These are phyloP conservation scores for Alternaria arborescens DNA, from an alignment of 2,329 filamentous ascomycete genomes.

Conservation along the genomic window DNA sequence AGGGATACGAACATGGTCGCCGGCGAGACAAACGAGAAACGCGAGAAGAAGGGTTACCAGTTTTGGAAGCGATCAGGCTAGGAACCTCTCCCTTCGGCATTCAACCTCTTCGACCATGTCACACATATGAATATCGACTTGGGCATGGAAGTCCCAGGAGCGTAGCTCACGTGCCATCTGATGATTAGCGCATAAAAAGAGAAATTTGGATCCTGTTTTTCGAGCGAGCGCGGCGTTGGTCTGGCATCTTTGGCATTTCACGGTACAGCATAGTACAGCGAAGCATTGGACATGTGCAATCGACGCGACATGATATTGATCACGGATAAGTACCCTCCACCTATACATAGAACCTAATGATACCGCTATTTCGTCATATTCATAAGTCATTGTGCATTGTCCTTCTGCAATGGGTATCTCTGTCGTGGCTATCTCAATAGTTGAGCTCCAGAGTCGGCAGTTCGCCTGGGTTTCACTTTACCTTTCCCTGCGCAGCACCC, in stretches of 20 bases:
- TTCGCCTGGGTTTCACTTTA: not conserved
- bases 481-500: slow-evolving; percentile 57
- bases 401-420: not conserved
- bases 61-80: slow-evolving; percentile 29
- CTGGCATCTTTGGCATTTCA: slow-evolving; percentile 7
- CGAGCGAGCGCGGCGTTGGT: slow-evolving; percentile 28
- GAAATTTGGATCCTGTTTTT: slow-evolving; percentile 5
- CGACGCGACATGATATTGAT: slow-evolving; percentile 10
- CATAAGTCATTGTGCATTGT: not conserved
- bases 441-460: not conserved
- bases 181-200: not conserved
- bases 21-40: slow-evolving; percentile 10
- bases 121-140: slow-evolving; percentile 2
- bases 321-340: not conserved
- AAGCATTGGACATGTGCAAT: slow-evolving; percentile 2
- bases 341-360: slow-evolving; percentile 8
- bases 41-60: slow-evolving; percentile 21
- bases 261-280: slow-evolving; percentile 7
- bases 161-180: not conserved
- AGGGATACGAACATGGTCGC: slow-evolving; percentile 8
- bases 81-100: slow-evolving; percentile 1
- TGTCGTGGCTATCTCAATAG: not conserved
- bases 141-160: not conserved
- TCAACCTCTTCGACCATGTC: not conserved
- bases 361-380: not conserved